Percentiles rank a stretch among this genome's conserved stretches.
These are phyloP conservation scores for Lachnellula occidentalis DNA, from an alignment of 2,329 filamentous ascomycete species.

Conservation along the genomic window DNA sequence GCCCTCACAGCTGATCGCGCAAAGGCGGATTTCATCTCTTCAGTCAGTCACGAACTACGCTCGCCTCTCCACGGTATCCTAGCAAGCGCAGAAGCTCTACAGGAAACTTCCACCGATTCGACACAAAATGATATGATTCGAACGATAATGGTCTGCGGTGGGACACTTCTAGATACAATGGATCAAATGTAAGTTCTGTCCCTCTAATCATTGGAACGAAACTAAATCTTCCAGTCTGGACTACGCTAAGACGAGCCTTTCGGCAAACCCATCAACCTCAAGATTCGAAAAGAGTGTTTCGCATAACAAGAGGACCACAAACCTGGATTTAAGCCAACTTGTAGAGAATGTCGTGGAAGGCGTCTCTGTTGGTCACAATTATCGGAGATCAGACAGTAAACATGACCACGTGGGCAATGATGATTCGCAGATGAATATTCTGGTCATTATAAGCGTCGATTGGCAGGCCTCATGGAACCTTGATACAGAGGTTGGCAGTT, in stretches of 20 bases:
- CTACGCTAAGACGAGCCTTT: constrained; percentile 26
- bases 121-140: constrained; percentile 42
- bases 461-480: constrained; percentile 45
- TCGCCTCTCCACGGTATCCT: constrained; percentile 56
- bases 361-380: constrained; percentile 20
- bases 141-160: constrained; percentile 44
- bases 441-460: constrained; percentile 39
- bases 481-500: constrained; percentile 46
- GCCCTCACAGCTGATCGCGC: constrained; percentile 32
- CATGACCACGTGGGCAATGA: neutral
- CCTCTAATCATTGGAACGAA: constrained; percentile 36
- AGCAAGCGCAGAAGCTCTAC: constrained; percentile 45
- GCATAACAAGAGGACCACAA: neutral
- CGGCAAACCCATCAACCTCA: neutral
- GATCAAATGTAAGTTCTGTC: constrained; percentile 41
- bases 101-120: constrained; percentile 40
- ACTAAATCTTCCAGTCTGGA: constrained; percentile 35
- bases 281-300: neutral
- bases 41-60: constrained; percentile 55
- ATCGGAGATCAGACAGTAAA: neutral
- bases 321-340: constrained; percentile 18
- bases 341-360: constrained; percentile 24
- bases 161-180: constrained; percentile 46
- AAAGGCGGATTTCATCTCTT: constrained; percentile 54
- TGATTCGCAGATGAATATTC: constrained; percentile 2